phyloP scores from a whole-genome alignment of 139 green algal genomes.

The Chlamydomonas schloesseri region DNA sequence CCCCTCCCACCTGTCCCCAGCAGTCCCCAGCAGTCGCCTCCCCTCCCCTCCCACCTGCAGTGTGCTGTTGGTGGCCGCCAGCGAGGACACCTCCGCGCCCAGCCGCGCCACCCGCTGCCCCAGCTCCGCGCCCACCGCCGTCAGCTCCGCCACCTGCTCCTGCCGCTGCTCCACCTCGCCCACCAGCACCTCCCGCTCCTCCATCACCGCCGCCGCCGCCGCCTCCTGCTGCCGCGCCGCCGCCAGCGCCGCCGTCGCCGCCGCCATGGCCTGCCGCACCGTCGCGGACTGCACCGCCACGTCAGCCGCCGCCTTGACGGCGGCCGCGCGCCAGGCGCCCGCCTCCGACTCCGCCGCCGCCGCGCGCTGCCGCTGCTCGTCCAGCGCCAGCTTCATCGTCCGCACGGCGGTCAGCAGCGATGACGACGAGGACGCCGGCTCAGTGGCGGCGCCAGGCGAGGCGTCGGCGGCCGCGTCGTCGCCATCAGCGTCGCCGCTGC shows the following conservation, averaged over 20 bases:
- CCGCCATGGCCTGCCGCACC: neutral
- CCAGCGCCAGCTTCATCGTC: neutral
- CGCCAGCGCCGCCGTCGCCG: neutral
- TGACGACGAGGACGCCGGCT: too few relatives aligned
- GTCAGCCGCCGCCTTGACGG: neutral
- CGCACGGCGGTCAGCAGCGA: neutral
- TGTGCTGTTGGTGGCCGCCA: neutral
- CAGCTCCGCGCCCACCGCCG: neutral
- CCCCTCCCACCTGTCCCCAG: too few relatives aligned
- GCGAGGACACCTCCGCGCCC: neutral
- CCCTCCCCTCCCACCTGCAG: neutral
- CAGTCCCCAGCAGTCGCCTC: too few relatives aligned
- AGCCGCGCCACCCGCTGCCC: neutral
- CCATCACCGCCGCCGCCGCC: neutral
- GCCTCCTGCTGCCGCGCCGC: neutral
- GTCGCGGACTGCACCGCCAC: neutral
- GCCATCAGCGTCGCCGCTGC: neutral
- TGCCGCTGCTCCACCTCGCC: constrained; percentile 7
- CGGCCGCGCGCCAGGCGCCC: neutral
- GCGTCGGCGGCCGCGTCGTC: too few relatives aligned
- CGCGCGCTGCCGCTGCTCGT: neutral
- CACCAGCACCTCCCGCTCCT: neutral
- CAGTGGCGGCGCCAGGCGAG: too few relatives aligned
- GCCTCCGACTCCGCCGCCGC: neutral
- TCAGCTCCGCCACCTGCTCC: constrained; percentile 2